These are phyloP conservation scores for Ophiostoma novo-ulmi DNA, from an alignment of 2,329 filamentous ascomycete species.

Conservation along the genomic window DNA sequence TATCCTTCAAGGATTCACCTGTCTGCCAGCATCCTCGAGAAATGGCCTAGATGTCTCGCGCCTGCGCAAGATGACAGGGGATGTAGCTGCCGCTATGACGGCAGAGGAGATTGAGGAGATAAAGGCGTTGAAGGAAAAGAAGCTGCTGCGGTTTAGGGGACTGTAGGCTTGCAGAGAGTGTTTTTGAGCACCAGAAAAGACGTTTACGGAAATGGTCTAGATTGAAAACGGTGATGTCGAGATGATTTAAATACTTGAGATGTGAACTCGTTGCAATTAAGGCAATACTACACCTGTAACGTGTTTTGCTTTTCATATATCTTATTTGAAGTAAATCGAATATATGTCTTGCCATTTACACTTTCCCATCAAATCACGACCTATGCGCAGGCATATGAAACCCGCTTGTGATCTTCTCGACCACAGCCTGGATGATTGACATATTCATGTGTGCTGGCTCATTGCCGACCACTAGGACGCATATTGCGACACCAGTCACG, in stretches of 20 bases:
- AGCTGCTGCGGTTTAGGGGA: background rate
- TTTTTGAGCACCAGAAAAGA: background rate
- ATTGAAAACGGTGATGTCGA: too few relatives aligned
- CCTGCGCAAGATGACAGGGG: background rate
- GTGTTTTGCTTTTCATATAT: too few relatives aligned
- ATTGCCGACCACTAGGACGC: constrained; percentile 32
- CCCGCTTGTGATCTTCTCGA: too few relatives aligned
- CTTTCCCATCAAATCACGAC: background rate
- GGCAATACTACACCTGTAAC: too few relatives aligned
- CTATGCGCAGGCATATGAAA: background rate
- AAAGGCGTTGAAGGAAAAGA: background rate
- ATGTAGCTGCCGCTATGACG: background rate
- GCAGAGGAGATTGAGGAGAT: background rate
- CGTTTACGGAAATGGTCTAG: background rate
- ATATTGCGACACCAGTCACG: constrained; percentile 66
- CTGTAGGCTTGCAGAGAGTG: background rate
- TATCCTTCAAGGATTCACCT: background rate
- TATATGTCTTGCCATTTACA: background rate
- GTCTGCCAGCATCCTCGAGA: background rate
- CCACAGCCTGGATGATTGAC: too few relatives aligned
- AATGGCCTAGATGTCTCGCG: background rate
- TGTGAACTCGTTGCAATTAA: too few relatives aligned
- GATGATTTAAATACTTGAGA: too few relatives aligned
- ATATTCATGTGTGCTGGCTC: background rate
- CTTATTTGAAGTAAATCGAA: background rate